Evolutionary conservation across 192 early-diverging fungal genomes (phyloP).

Genomic region (Coemansia sp.): DNA sequence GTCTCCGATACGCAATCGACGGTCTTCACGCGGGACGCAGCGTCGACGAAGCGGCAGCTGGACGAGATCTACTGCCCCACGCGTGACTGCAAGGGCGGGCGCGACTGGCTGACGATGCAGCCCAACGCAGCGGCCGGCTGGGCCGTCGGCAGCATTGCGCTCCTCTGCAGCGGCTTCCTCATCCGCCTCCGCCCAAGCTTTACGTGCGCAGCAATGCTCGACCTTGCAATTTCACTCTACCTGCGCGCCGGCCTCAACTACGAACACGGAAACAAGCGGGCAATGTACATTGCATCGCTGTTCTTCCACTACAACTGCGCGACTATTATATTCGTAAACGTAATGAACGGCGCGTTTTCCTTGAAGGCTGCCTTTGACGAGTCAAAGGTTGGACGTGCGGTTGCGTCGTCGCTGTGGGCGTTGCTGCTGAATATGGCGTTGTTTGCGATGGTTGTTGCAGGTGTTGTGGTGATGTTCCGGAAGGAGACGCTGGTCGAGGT

Average conservation of each 20-base stretch:
- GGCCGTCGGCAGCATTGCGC: conserved; percentile 15
- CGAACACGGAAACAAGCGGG: conserved; percentile 6
- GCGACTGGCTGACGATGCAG: conserved; percentile 26
- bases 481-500: not conserved
- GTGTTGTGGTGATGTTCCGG: conserved; percentile 5
- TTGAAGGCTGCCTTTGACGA: not conserved
- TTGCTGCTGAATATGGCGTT: not conserved
- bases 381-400: not conserved
- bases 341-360: not conserved
- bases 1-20: not conserved
- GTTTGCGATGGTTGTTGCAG: conserved; percentile 3
- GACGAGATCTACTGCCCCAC: conserved; percentile 16
- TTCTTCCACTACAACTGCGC: conserved; percentile 22
- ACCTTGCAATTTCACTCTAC: conserved; percentile 18
- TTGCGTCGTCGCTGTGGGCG: not conserved
- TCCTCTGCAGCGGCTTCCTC: not conserved
- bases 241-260: conserved; percentile 23
- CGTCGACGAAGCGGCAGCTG: not conserved
- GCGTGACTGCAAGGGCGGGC: conserved; percentile 11
- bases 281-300: conserved; percentile 30
- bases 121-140: conserved; percentile 17
- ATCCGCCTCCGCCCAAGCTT: not conserved
- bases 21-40: not conserved
- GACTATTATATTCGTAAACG: not conserved
- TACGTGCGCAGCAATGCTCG: conserved; percentile 7